Evolutionary conservation across 2,329 filamentous ascomycete species (phyloP).

Genomic region (Coleophoma eucalyptorum): DNA sequence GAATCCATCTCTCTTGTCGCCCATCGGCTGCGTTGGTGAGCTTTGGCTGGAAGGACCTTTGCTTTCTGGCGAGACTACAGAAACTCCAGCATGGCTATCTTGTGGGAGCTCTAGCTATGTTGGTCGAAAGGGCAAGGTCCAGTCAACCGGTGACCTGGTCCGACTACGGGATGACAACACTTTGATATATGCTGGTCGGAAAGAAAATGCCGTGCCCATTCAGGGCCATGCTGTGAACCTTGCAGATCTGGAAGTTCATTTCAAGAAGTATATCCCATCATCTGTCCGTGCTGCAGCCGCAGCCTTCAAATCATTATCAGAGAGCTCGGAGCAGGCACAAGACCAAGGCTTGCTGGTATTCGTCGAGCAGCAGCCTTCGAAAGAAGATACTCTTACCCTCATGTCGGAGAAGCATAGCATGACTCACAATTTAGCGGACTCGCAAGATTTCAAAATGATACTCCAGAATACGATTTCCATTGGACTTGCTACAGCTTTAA

Average conservation of each 20-base stretch:
- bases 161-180: constrained; percentile 20
- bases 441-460: constrained; percentile 13
- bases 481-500: constrained; percentile 30
- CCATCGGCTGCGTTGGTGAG: constrained; percentile 34
- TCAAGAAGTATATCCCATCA: constrained; percentile 30
- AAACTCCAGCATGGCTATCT: constrained; percentile 28
- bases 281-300: constrained; percentile 22
- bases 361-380: constrained; percentile 25
- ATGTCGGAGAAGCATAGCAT: constrained; percentile 13
- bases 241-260: constrained; percentile 33
- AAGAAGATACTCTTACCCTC: constrained; percentile 24
- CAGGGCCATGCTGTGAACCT: constrained; percentile 36
- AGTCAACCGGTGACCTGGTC: constrained; percentile 26
- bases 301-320: constrained; percentile 12
- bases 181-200: constrained; percentile 23
- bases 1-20: constrained; percentile 31
- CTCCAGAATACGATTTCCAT: constrained; percentile 19
- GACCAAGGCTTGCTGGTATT: constrained; percentile 25
- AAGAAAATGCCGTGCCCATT: constrained; percentile 20
- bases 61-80: constrained; percentile 21
- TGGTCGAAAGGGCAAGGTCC: constrained; percentile 26
- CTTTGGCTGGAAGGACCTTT: constrained; percentile 36
- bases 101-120: constrained; percentile 27
- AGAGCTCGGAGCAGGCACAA: not conserved
- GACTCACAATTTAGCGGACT: not conserved